Conservation (phyloP, 2,329 filamentous ascomycete genomes). For the Incumbomyces lentus region DNA sequence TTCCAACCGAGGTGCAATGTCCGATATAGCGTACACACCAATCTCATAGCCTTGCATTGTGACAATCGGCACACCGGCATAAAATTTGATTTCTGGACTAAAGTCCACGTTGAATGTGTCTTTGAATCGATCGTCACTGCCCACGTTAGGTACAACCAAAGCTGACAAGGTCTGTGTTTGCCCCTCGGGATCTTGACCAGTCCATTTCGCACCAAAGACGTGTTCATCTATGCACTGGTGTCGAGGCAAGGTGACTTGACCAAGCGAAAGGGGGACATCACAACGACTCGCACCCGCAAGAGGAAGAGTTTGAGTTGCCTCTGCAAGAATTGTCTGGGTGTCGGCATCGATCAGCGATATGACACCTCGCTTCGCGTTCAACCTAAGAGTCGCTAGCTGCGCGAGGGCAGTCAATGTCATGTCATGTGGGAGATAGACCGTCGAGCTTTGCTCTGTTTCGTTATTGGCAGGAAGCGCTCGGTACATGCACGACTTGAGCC, state of each 20-base stretch:
- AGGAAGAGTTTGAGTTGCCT: conserved; percentile 36
- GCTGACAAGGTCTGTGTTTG: conserved; percentile 13
- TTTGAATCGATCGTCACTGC: conserved; percentile 30
- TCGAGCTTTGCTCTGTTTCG: conserved; percentile 10
- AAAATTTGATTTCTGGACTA: conserved; percentile 36
- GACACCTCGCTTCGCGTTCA: conserved; percentile 34
- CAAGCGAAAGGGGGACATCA: conserved; percentile 23
- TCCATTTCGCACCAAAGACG: conserved; percentile 13
- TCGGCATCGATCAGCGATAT: conserved; percentile 44
- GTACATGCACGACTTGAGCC: conserved; percentile 21
- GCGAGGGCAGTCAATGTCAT: conserved; percentile 39
- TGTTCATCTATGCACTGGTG: conserved; percentile 21
- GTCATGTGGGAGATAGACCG: conserved; percentile 24
- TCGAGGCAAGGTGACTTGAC: conserved; percentile 24
- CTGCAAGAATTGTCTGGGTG: conserved; percentile 40
- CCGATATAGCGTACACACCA: conserved; percentile 50
- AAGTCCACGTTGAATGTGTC: conserved; percentile 27
- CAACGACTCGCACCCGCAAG: conserved; percentile 25
- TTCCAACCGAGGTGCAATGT: conserved; percentile 42
- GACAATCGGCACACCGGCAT: conserved; percentile 51
- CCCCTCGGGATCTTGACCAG: conserved; percentile 11
- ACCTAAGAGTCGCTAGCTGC: conserved; percentile 37
- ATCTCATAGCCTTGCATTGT: conserved; percentile 48
- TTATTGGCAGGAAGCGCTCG: conserved; percentile 11
- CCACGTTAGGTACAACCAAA: conserved; percentile 30